Conservation (phyloP, 1,284 basidiomycete genomes). For the Sanguinoderma infundibulare region DNA sequence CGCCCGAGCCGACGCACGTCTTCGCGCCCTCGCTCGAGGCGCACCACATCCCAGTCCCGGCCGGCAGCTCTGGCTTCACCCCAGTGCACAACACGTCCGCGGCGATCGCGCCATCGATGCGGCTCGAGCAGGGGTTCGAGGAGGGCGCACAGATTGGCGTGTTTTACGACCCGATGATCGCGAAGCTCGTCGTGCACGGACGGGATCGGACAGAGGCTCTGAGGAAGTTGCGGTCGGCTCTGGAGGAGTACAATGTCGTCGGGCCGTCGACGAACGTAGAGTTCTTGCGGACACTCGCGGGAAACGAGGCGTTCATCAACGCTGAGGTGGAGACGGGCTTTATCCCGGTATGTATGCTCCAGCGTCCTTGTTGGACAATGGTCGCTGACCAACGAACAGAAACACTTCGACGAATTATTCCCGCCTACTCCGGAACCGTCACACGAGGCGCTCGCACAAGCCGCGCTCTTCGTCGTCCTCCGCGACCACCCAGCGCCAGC, state of each 20-base stretch:
- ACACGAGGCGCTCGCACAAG: constrained; percentile 73
- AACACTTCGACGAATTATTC: constrained; percentile 81
- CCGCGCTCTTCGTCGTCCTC: constrained; percentile 76
- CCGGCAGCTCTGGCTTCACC: constrained; percentile 21
- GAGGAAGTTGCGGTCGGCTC: constrained; percentile 75
- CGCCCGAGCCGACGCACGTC: constrained; percentile 67
- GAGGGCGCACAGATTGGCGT: constrained; percentile 89
- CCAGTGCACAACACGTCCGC: constrained; percentile 44
- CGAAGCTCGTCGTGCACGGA: constrained; percentile 92
- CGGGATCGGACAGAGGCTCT: constrained; percentile 87
- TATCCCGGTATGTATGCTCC: constrained; percentile 73
- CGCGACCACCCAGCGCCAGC: constrained; percentile 54
- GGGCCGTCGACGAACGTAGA: constrained; percentile 93
- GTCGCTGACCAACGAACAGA: constrained; percentile 47
- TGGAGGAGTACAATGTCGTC: constrained; percentile 90
- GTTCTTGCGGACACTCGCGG: constrained; percentile 81
- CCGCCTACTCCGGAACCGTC: constrained; percentile 61
- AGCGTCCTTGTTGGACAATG: constrained; percentile 44
- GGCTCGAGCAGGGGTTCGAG: constrained; percentile 91
- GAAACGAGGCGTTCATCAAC: constrained; percentile 76
- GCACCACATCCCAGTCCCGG: constrained; percentile 33
- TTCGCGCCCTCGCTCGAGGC: constrained; percentile 56
- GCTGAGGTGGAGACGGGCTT: constrained; percentile 95
- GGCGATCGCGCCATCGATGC: constrained; percentile 63
- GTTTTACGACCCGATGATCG: constrained; percentile 95